phyloP scores from a whole-genome alignment of 1,139 yeast species.

The Pichia sp. region DNA sequence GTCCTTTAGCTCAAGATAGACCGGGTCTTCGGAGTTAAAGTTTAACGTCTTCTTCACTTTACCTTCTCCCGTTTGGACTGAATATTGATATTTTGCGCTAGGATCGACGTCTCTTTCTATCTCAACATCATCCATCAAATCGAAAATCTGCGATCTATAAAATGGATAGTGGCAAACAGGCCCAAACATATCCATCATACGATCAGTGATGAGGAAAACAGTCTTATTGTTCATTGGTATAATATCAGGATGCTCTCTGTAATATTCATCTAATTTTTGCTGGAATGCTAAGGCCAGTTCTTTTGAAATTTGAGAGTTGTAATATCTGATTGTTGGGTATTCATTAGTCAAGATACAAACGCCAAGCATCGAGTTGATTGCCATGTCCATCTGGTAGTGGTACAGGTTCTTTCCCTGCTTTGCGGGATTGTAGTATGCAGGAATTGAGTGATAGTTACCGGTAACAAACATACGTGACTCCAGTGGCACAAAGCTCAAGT shows the following conservation, averaged over 20 bases:
- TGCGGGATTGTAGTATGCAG: conserved; percentile 71
- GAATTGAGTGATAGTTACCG: conserved; percentile 50
- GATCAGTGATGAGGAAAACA: conserved; percentile 69
- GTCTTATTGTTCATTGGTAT: conserved; percentile 61
- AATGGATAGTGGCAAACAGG: conserved; percentile 87
- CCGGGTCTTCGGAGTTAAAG: conserved; percentile 26
- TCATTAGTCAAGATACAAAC: conserved; percentile 79
- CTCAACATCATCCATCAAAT: conserved; percentile 41
- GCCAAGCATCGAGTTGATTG: conserved; percentile 63
- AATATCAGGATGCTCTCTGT: conserved; percentile 61
- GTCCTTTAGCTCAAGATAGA: conserved; percentile 26
- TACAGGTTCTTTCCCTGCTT: conserved; percentile 60
- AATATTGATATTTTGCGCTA: conserved; percentile 48
- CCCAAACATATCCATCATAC: conserved; percentile 77
- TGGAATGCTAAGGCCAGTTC: conserved; percentile 74
- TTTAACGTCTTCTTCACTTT: conserved; percentile 22
- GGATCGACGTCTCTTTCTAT: conserved; percentile 43
- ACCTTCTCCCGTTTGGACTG: conserved; percentile 53
- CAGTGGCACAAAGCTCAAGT: conserved; percentile 28
- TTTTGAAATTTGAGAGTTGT: conserved; percentile 65
- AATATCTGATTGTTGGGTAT: conserved; percentile 79
- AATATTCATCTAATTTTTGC: conserved; percentile 65
- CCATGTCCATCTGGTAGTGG: conserved; percentile 49
- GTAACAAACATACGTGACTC: conserved; percentile 30
- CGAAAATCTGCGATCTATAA: conserved; percentile 94